Evolutionary conservation across 2,329 filamentous ascomycete species (phyloP), one percentile per base, ranked within the genome.

Genomic region (Fusarium drepaniforme): DNA sequence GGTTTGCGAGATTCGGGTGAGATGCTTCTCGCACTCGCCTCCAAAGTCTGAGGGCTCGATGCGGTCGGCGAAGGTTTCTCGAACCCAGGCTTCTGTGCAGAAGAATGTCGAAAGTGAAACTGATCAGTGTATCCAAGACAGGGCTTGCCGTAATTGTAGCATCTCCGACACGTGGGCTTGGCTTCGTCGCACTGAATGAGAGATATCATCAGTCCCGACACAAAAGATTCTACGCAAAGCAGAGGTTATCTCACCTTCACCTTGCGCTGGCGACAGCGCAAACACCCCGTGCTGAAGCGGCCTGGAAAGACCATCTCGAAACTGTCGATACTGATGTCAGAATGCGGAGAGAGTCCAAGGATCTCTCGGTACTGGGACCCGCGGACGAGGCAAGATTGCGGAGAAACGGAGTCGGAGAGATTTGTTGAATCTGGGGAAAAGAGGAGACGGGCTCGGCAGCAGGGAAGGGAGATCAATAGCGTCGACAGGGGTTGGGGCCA

Each of bases 101-200:
- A 46, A 5, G 71, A 74, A 67, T 81, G 74, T 28, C 81, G 77
- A 68, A 83, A 83, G 35, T 83, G 80, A 60, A 83, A 83, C 68
- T 81, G 78, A 64, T 83, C 81, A 16, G 81, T 82, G 64, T 83
- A 83, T 56, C 81, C 81, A 3, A 78, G 76, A 25, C 81, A 83
- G 1, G 77, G 75, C 63, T 81, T 81, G 12, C 81, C 81, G 59
- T 83, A 83, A 51, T 80, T 77, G 64, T 78, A 68, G 57, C 79
- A 83, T 61, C 81, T 79, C 23, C 76, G 79, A 70, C 81, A 83
- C 23, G 78, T 76, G 2, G 81, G 81, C 46, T 81, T 82, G 18
- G 60, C 67, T 59, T 82, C 81, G 65, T 83, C 81, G 67, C 81
- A 83, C 81, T 81, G 25, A 40, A 42, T 15, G 15, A 18, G 21